Base-by-base conservation (phyloP, 139 green algal species). In the Protoeuglena noctilucae region DNA sequence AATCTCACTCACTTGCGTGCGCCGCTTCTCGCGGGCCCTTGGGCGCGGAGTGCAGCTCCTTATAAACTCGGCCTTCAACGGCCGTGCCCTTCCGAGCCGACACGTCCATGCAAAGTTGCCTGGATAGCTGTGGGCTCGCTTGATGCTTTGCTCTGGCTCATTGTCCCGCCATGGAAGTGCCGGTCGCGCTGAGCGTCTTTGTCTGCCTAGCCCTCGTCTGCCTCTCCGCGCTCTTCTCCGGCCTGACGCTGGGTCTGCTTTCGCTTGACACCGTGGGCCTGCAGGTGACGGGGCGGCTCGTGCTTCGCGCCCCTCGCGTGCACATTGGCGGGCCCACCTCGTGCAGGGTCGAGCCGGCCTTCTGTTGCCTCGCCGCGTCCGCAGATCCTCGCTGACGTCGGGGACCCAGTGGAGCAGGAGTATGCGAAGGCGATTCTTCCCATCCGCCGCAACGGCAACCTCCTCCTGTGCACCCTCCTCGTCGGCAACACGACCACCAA, bases 401-500 rank as follows among this genome's bases (percentile, higher is more conserved):
- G 58, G 3, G 46, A 59, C 0, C 16, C 43, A 6, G 21, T 55
- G 9, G 62, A 69, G 18, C 5, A 40, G 21, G 28, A 40, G 26
- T 59, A 63, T 25, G 63, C 68, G 25, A 50, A 41, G 28, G 30
- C 34, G n/a, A 72, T 71, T 34, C 30, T 45, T 18, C 70, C 73
- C 9, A 31, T 85, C 22, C 60, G 76, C 14, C 19, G 66, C 40
- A 57, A 66, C 34, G 77, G 77, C 29, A 85, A 85, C 62, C 49
- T 78, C 39, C 64, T 85, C 50, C 59, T 85, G n/a, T 82, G 73
- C 56, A 81, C 73, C 4, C 62, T 85, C 31, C 69, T 85, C 14
- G 65, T 85, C 39, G 77, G 73, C 22, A 82, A 82, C 59, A 74
- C 64, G 2, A 46, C 78, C 25, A 65, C 75, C 21, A 85, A 85